Percentiles rank a stretch among this genome's conserved stretches.
Evolutionary conservation across 768 basidiomycete genomes (phyloP).

Genomic region (Tremella yokohamensis): DNA sequence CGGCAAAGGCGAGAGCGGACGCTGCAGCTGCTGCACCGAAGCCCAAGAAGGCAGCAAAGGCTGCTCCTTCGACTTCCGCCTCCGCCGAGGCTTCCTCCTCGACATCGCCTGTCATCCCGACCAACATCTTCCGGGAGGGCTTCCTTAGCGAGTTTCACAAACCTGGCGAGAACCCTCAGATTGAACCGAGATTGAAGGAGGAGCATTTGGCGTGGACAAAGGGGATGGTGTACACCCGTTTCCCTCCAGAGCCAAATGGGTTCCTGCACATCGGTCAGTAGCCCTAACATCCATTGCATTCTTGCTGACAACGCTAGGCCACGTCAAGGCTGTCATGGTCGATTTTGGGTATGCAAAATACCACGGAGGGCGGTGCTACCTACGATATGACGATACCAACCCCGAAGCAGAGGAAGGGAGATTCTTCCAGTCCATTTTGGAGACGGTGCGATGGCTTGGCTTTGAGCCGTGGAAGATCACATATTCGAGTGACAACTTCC

Average conservation of each 20-base stretch:
- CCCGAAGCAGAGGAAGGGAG: conserved; percentile 94
- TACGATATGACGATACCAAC: conserved; percentile 95
- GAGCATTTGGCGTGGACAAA: conserved; percentile 74
- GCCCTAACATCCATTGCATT: too few relatives aligned
- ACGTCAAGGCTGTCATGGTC: conserved; percentile 97
- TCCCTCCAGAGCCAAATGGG: conserved; percentile 98
- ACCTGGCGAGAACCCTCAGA: conserved; percentile 89
- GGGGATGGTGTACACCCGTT: conserved; percentile 86
- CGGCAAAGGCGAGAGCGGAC: conserved; percentile 31
- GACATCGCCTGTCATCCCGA: conserved; percentile 46
- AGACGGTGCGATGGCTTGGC: conserved; percentile 92
- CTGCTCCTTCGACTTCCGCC: conserved; percentile 25
- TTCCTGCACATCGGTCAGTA: conserved; percentile 62
- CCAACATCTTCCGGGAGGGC: conserved; percentile 82
- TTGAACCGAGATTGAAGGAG: conserved; percentile 70
- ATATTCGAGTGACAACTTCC: conserved; percentile 96
- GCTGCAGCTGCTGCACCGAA: conserved; percentile 26
- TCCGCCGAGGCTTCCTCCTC: conserved; percentile 50
- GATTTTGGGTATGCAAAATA: conserved; percentile 98
- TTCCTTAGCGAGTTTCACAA: conserved; percentile 89
- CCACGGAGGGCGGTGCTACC: conserved; percentile 84
- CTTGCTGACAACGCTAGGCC: conserved; percentile 60
- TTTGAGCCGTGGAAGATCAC: conserved; percentile 99
- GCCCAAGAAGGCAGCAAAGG: conserved; percentile 8
- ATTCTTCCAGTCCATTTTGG: conserved; percentile 95